Conservation (phyloP, 2,329 filamentous ascomycete genomes). For the Talaromyces atroroseus region DNA sequence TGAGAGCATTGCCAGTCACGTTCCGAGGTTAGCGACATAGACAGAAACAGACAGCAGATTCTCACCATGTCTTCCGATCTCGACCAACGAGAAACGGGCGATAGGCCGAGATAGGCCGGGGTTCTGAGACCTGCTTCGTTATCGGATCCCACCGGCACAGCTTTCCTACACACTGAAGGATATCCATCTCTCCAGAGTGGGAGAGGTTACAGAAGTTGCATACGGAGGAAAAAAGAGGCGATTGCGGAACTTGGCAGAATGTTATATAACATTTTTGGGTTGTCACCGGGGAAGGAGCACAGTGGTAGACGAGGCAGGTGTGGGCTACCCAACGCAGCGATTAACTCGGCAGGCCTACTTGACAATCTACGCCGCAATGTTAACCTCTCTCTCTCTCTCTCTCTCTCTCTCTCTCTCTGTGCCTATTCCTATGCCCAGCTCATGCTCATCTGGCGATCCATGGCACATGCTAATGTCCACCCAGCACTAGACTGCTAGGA, state of each 20-base stretch:
- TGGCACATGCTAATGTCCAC: background rate
- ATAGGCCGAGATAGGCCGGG: constrained; percentile 23
- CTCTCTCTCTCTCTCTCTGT: too few relatives aligned
- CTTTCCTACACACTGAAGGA: constrained; percentile 18
- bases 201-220: background rate
- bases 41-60: background rate
- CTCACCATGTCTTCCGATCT: constrained; percentile 29
- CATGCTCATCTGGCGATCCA: too few relatives aligned
- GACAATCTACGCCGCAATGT: background rate
- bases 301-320: background rate
- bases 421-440: too few relatives aligned
- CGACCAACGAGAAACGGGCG: constrained; percentile 34
- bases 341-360: too few relatives aligned
- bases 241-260: background rate
- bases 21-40: background rate
- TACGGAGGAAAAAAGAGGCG: background rate
- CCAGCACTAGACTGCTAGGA: too few relatives aligned
- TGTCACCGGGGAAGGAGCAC: background rate
- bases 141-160: constrained; percentile 21
- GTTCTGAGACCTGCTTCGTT: constrained; percentile 13
- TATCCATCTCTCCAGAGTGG: background rate
- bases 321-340: background rate
- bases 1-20: constrained; percentile 14
- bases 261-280: background rate
- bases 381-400: too few relatives aligned